phyloP scores from a whole-genome alignment of 2,329 filamentous ascomycete genomes.

The Westerdykella ornata region DNA sequence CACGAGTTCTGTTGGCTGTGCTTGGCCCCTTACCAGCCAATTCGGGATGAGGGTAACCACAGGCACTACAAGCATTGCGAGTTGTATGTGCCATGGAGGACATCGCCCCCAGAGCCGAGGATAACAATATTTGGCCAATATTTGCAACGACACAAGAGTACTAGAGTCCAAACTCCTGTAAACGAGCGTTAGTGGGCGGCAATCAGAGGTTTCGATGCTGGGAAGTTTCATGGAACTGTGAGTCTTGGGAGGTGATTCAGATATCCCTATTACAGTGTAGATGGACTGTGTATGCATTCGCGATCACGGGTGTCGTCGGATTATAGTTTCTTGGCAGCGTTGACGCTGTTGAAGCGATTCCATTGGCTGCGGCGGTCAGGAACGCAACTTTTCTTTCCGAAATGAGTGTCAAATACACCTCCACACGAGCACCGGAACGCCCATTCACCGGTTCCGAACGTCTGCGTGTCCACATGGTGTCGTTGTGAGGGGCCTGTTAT shows the following conservation, averaged over 20 bases:
- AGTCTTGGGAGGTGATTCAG: too few relatives aligned
- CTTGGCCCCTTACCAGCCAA: constrained; percentile 21
- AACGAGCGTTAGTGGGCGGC: too few relatives aligned
- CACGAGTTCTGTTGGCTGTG: constrained; percentile 41
- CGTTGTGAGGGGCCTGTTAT: constrained; percentile 5
- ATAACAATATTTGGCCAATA: too few relatives aligned
- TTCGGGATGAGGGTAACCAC: constrained; percentile 15
- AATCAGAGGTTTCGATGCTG: too few relatives aligned
- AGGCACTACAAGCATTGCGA: constrained; percentile 17
- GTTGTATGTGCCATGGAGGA: constrained; percentile 7
- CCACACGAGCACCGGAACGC: constrained; percentile 1
- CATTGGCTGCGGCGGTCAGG: neutral
- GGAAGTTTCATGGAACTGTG: too few relatives aligned
- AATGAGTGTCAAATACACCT: constrained; percentile 15
- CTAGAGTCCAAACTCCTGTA: too few relatives aligned
- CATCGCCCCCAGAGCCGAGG: too few relatives aligned
- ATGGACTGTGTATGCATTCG: too few relatives aligned
- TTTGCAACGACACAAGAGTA: too few relatives aligned
- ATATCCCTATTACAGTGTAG: too few relatives aligned
- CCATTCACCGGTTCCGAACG: constrained; percentile 8
- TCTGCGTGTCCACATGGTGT: constrained; percentile 6
- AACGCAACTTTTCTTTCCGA: constrained; percentile 3
- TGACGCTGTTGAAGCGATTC: neutral
- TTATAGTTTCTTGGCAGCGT: neutral
- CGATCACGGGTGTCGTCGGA: too few relatives aligned